These are phyloP conservation scores for Saxispiralis lemnorum DNA, from an alignment of 495 filamentous ascomycete genomes.

Conservation along the genomic window DNA sequence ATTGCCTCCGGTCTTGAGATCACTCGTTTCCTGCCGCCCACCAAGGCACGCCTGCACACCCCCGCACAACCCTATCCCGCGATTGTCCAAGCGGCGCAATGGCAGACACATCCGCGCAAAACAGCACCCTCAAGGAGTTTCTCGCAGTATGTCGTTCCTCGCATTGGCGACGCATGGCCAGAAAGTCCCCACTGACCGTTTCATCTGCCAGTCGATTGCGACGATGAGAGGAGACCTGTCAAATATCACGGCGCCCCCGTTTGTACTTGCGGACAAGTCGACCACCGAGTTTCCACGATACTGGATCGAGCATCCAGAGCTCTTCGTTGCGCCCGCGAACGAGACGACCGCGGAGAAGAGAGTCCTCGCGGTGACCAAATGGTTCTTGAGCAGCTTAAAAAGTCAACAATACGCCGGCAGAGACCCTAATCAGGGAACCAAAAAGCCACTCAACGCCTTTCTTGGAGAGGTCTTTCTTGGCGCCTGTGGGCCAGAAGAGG, in stretches of 20 bases:
- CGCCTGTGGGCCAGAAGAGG: conserved; percentile 2
- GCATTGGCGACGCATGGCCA: not conserved
- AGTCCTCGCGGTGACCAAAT: conserved; percentile 18
- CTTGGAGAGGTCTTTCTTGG: conserved; percentile 21
- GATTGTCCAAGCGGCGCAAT: too few relatives aligned
- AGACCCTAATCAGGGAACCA: conserved; percentile 14
- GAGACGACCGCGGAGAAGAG: conserved; percentile 10
- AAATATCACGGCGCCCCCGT: conserved; percentile 22
- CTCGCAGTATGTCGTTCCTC: conserved; percentile 3
- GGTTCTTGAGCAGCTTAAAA: conserved; percentile 16
- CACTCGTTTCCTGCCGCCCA: too few relatives aligned
- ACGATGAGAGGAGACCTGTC: conserved; percentile 11
- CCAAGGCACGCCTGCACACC: too few relatives aligned
- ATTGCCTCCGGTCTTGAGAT: too few relatives aligned
- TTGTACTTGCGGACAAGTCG: conserved; percentile 17
- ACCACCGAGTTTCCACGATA: conserved; percentile 19
- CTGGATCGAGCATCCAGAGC: conserved; percentile 17
- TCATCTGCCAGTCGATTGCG: conserved; percentile 7
- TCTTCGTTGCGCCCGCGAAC: conserved; percentile 18
- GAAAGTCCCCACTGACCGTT: not conserved
- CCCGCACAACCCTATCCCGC: too few relatives aligned
- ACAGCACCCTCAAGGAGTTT: conserved; percentile 12
- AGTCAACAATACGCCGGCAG: conserved; percentile 20
- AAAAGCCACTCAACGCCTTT: conserved; percentile 23
- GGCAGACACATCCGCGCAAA: conserved; percentile 8